Evolutionary conservation across 208 protist species (phyloP).

Genomic region (Crithidia sp.): DNA sequence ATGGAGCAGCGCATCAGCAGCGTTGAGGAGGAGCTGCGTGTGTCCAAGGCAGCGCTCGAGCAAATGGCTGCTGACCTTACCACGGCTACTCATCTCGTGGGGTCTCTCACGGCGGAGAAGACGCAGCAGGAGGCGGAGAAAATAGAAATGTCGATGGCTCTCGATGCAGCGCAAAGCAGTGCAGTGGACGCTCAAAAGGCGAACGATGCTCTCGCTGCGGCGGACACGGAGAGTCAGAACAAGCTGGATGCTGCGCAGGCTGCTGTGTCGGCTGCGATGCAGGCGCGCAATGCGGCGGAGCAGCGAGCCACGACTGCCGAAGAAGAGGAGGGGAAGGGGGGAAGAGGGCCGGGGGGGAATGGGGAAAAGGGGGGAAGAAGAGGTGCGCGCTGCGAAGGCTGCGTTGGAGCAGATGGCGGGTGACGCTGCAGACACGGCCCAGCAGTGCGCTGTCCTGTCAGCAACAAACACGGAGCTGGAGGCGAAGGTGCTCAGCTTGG

Average conservation of each 20-base stretch:
- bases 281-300: conserved; percentile 5
- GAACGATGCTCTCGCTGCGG: neutral
- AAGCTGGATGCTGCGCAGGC: neutral
- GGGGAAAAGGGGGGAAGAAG: too few relatives aligned
- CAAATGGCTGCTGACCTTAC: conserved; percentile 1
- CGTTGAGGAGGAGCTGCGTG: neutral
- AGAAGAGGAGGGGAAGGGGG: too few relatives aligned
- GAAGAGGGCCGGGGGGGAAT: too few relatives aligned
- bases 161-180: neutral
- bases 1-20: neutral
- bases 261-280: neutral
- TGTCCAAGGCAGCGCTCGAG: neutral
- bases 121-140: neutral
- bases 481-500: neutral
- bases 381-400: conserved; percentile 3
- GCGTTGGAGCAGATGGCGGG: conserved; percentile 2
- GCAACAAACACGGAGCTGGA: neutral
- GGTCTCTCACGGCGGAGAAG: neutral
- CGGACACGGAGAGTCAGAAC: neutral
- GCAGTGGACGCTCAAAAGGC: neutral
- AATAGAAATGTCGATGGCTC: neutral
- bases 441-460: neutral
- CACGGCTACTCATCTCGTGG: neutral
- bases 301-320: neutral
- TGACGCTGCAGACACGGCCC: neutral